Evolutionary conservation across 805 yeast species (phyloP).

Genomic region (Candida orba): DNA sequence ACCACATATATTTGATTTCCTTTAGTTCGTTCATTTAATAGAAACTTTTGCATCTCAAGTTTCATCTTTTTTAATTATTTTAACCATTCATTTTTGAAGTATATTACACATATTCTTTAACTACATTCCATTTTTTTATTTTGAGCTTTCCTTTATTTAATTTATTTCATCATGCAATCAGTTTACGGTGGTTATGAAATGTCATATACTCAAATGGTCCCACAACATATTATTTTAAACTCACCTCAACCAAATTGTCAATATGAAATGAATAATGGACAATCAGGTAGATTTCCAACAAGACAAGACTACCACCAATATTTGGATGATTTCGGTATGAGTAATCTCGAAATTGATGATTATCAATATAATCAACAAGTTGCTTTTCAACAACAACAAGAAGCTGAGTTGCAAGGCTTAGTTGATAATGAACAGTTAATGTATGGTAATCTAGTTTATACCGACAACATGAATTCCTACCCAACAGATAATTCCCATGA

Average conservation of each 20-base stretch:
- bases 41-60: slow-evolving; percentile 1
- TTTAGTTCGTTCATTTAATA: slow-evolving; percentile 7
- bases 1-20: background rate
- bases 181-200: slow-evolving; percentile 20
- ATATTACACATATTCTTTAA: background rate
- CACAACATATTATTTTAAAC: slow-evolving; percentile 20
- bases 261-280: slow-evolving; percentile 1
- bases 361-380: slow-evolving; percentile 2
- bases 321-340: slow-evolving; percentile 7
- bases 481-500: background rate
- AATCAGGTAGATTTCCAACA: slow-evolving; percentile 9
- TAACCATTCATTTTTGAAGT: background rate
- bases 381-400: slow-evolving; percentile 4
- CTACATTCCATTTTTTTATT: background rate
- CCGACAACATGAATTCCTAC: background rate
- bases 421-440: slow-evolving; percentile 1
- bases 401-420: background rate
- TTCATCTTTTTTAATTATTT: background rate
- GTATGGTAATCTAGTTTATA: background rate
- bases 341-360: slow-evolving; percentile 4
- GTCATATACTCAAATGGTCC: slow-evolving; percentile 18
- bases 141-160: background rate
- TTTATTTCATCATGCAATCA: slow-evolving; percentile 17
- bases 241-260: slow-evolving; percentile 16
- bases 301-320: slow-evolving; percentile 12